These are phyloP conservation scores for Oleoguttula mirabilis DNA, from an alignment of 495 filamentous ascomycete species.

Conservation along the genomic window DNA sequence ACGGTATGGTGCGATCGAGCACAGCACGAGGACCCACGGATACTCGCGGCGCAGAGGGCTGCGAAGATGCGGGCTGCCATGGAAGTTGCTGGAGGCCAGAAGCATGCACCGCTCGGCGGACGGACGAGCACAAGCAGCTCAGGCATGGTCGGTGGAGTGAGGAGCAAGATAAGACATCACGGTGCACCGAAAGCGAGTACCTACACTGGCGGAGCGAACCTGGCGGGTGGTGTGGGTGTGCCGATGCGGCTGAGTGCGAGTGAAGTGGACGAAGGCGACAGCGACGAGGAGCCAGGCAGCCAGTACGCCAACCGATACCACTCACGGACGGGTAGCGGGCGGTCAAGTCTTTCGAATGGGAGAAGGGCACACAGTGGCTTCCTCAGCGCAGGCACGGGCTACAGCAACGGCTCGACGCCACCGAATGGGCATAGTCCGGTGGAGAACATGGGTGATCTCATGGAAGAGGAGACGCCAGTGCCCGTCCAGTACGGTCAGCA, in stretches of 20 bases:
- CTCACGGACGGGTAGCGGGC: slow-evolving; percentile 24
- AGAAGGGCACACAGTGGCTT: slow-evolving; percentile 44
- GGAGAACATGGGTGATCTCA: slow-evolving; percentile 38
- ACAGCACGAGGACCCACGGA: slow-evolving; percentile 79
- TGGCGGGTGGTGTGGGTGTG: slow-evolving; percentile 56
- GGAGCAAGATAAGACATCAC: slow-evolving; percentile 73
- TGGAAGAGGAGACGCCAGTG: slow-evolving; percentile 43
- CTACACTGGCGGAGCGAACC: slow-evolving; percentile 55
- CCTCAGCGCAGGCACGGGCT: slow-evolving; percentile 43
- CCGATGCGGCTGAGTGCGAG: slow-evolving; percentile 86
- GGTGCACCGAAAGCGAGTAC: slow-evolving; percentile 57
- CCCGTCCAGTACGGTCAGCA: slow-evolving; percentile 30
- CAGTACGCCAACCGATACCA: slow-evolving; percentile 38
- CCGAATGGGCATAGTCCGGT: slow-evolving; percentile 29
- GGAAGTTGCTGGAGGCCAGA: slow-evolving; percentile 54
- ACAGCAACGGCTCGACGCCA: slow-evolving; percentile 62
- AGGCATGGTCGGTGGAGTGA: slow-evolving; percentile 28
- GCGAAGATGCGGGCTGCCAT: slow-evolving; percentile 74
- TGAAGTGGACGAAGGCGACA: slow-evolving; percentile 74
- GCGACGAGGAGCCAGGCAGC: slow-evolving; percentile 56
- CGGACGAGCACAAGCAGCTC: slow-evolving; percentile 22
- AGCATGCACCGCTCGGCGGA: slow-evolving; percentile 8
- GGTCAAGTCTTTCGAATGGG: slow-evolving; percentile 65
- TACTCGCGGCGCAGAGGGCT: slow-evolving; percentile 63
- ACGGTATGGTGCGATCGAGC: slow-evolving; percentile 97